Evolutionary conservation across 2,329 filamentous ascomycete species (phyloP), one percentile per base, ranked within the genome.

Genomic region (Verticillium zaregamsianum): DNA sequence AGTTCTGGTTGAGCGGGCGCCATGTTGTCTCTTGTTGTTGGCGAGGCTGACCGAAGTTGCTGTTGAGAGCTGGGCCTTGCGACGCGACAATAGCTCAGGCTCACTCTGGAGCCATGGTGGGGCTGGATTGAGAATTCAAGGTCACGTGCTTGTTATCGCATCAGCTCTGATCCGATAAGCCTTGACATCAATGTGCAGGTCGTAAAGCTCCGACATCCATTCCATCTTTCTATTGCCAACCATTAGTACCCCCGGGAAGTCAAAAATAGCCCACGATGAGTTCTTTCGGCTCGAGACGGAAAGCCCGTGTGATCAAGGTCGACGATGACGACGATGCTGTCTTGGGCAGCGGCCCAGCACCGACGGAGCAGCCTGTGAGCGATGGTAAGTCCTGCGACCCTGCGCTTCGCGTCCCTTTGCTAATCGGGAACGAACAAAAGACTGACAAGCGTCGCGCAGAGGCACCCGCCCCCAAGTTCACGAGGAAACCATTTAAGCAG

Each of bases 1-100:
- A 99, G 87, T 82, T 99, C 96, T 71, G 95, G 95, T 81, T 98
- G 95, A 76, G 95, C 93, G 88, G 96, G 94, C 81, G 95, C 92
- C 95, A 99, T 99, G 68, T 83, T 90, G 81, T 65, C 57, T 55
- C 57, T 35, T 14, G 32, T 14, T 39, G 56, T 55, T 54, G 58
- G 32, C 58, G 20, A 59, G 58, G 58, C 45, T 59, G 45, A 32
- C 31, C 54, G 25, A 33, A 55, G 14, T 32, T 32, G 54, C 54
- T 55, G 54, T 55, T 55, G 28, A 15, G 12, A 35, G 33, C 58
- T 72, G 60, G 56, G 57, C 60, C 57, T 61, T 71, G 64, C 69
- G 67, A 71, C 68, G 70, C 68, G 67, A 70, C 69, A 62, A 59
- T n/a, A 52, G 45, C 45, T 52, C 45, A 52, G 45, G 45, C 45